These are phyloP conservation scores for Raffaelea albimanens DNA, from an alignment of 2,329 filamentous ascomycete species.

Conservation along the genomic window DNA sequence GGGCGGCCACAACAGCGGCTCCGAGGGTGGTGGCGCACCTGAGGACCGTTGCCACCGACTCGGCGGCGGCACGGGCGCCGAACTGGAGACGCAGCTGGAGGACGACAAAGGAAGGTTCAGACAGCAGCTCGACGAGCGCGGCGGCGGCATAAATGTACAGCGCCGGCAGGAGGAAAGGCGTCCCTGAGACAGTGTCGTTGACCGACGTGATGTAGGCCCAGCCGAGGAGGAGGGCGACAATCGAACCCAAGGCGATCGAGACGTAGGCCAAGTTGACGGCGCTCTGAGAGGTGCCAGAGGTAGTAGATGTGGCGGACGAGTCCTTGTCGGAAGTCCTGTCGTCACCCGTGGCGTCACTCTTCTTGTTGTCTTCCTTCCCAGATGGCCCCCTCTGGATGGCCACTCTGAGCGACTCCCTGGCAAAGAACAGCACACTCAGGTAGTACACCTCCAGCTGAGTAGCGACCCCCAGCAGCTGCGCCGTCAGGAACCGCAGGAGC, in stretches of 20 bases:
- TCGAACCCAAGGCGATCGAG: conserved; percentile 57
- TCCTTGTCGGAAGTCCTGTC: conserved; percentile 16
- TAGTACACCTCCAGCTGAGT: conserved; percentile 91
- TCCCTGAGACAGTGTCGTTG: conserved; percentile 25
- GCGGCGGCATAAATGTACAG: conserved; percentile 48
- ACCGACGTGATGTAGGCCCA: conserved; percentile 55
- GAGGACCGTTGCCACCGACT: conserved; percentile 69
- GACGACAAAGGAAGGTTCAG: conserved; percentile 83
- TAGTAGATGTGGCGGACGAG: too few species aligned
- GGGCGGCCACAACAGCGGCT: conserved; percentile 49
- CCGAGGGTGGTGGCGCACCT: conserved; percentile 69
- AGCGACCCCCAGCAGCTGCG: conserved; percentile 72
- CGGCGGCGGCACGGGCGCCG: conserved; percentile 69
- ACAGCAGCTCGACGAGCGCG: conserved; percentile 63
- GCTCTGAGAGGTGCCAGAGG: too few species aligned
- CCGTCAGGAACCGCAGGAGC: conserved; percentile 78
- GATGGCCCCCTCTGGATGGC: conserved; percentile 63
- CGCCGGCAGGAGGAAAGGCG: conserved; percentile 51
- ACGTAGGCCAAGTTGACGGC: conserved; percentile 86
- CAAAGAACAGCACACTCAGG: conserved; percentile 88
- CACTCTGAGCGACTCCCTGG: conserved; percentile 83
- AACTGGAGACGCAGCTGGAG: conserved; percentile 76
- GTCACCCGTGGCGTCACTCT: conserved; percentile 4
- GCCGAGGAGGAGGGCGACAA: conserved; percentile 55
- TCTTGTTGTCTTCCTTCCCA: too few species aligned